phyloP scores from a whole-genome alignment of 805 yeast genomes.

The Candida taoyuanica region DNA sequence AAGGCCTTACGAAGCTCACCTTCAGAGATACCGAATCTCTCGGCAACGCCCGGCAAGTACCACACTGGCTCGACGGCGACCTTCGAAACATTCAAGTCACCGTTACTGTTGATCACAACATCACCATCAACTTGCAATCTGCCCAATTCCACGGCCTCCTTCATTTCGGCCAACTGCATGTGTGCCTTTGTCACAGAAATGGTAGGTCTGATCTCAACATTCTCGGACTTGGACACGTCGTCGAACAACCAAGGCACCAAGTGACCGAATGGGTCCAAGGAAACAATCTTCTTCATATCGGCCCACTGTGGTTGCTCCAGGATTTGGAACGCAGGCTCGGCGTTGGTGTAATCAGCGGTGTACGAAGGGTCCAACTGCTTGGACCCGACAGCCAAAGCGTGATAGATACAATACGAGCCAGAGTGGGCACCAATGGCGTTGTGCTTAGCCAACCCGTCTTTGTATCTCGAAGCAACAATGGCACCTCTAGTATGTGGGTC shows the following conservation, averaged over 20 bases:
- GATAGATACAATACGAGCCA: slow-evolving; percentile 61
- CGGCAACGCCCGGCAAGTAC: slow-evolving; percentile 66
- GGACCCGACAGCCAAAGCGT: slow-evolving; percentile 61
- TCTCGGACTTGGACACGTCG: slow-evolving; percentile 39
- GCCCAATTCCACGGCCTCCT: slow-evolving; percentile 50
- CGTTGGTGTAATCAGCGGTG: slow-evolving; percentile 55
- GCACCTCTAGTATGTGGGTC: slow-evolving; percentile 52
- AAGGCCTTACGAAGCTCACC: slow-evolving; percentile 51
- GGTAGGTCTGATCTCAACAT: slow-evolving; percentile 58
- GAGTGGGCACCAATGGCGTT: slow-evolving; percentile 64
- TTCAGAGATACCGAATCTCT: slow-evolving; percentile 55
- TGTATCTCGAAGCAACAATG: slow-evolving; percentile 47
- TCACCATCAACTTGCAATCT: slow-evolving; percentile 55
- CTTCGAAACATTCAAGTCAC: slow-evolving; percentile 59
- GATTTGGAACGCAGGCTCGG: slow-evolving; percentile 56
- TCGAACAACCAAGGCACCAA: slow-evolving; percentile 55
- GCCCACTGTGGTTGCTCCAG: slow-evolving; percentile 55
- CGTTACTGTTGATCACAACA: slow-evolving; percentile 51
- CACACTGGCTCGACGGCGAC: slow-evolving; percentile 70
- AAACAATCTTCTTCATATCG: slow-evolving; percentile 50
- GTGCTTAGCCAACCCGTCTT: slow-evolving; percentile 46
- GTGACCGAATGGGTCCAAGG: slow-evolving; percentile 67
- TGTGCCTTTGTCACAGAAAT: slow-evolving; percentile 65
- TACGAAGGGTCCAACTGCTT: slow-evolving; percentile 49
- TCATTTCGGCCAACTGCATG: slow-evolving; percentile 54